phyloP scores from a whole-genome alignment of 2,329 filamentous ascomycete species.

The Arthrobotrys musiformis region DNA sequence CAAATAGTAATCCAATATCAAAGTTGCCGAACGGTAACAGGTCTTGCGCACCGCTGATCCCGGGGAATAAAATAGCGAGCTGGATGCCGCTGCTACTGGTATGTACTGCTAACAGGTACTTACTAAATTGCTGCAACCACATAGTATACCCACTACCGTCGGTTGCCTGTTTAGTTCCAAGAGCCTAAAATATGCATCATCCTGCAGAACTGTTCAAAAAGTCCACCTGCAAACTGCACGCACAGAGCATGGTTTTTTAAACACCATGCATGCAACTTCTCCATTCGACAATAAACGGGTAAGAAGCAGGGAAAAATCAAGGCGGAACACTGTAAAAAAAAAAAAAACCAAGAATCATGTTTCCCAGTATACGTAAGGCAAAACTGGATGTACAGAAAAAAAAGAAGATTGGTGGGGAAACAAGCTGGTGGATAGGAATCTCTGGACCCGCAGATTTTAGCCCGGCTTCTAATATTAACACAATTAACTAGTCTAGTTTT shows the following conservation, averaged over 20 bases:
- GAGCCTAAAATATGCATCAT: conserved; percentile 19
- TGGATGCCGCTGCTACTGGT: neutral
- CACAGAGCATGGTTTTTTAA: conserved; percentile 3
- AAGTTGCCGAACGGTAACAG: conserved; percentile 7
- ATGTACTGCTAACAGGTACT: too few species aligned
- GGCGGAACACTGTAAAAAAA: too few species aligned
- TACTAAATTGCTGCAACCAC: too few species aligned
- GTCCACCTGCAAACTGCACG: conserved; percentile 8
- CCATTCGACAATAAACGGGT: neutral
- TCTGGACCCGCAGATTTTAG: conserved; percentile 6
- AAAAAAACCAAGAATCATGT: too few species aligned
- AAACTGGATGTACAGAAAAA: neutral
- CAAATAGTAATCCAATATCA: neutral
- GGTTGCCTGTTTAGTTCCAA: conserved; percentile 18
- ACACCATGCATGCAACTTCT: conserved; percentile 25
- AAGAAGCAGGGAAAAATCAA: conserved; percentile 11
- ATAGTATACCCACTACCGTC: neutral
- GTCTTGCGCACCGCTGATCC: conserved; percentile 32
- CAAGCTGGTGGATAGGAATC: conserved; percentile 2
- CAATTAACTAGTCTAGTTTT: too few species aligned
- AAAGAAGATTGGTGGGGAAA: conserved; percentile 1
- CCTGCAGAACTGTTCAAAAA: conserved; percentile 9
- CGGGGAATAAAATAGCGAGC: conserved; percentile 32
- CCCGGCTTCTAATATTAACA: conserved; percentile 5
- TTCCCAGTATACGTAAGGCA: too few species aligned